Conservation (phyloP, 169 alveolate species). For the Babesia ovata region DNA sequence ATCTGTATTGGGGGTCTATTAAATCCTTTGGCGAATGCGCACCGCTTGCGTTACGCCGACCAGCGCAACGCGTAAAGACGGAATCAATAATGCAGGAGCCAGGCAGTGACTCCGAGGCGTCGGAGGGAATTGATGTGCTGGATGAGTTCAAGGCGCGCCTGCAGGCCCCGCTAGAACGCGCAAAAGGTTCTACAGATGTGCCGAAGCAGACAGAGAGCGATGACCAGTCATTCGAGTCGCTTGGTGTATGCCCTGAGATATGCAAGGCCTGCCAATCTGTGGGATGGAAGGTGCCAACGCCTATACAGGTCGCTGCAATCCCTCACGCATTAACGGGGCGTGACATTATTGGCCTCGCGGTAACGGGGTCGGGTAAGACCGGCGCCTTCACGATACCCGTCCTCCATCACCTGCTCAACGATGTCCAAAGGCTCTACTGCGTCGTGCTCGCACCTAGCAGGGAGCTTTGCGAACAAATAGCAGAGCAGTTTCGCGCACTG, state of each 20-base stretch:
- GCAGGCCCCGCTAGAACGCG: slow-evolving; percentile 26
- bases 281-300: slow-evolving; percentile 93
- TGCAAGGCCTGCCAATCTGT: slow-evolving; percentile 89
- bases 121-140: slow-evolving; percentile 27
- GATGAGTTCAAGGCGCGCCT: slow-evolving; percentile 46
- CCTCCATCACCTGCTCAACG: slow-evolving; percentile 88
- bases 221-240: slow-evolving; percentile 81
- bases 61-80: background rate
- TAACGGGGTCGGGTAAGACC: slow-evolving; percentile 94
- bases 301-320: slow-evolving; percentile 90
- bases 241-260: slow-evolving; percentile 94
- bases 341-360: slow-evolving; percentile 98
- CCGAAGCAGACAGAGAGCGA: background rate
- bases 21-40: too few relatives aligned
- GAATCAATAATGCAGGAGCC: background rate
- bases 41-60: too few relatives aligned
- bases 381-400: slow-evolving; percentile 96
- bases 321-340: slow-evolving; percentile 91
- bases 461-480: slow-evolving; percentile 97
- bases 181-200: background rate
- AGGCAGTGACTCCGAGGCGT: slow-evolving; percentile 27
- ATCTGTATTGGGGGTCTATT: too few relatives aligned
- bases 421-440: slow-evolving; percentile 88
- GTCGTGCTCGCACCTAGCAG: slow-evolving; percentile 96
- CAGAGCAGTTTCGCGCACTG: slow-evolving; percentile 93